Percentiles rank a stretch among this genome's conserved stretches.
phyloP scores from a whole-genome alignment of 2,329 filamentous ascomycete species.

The Geoglossum cookeanum region DNA sequence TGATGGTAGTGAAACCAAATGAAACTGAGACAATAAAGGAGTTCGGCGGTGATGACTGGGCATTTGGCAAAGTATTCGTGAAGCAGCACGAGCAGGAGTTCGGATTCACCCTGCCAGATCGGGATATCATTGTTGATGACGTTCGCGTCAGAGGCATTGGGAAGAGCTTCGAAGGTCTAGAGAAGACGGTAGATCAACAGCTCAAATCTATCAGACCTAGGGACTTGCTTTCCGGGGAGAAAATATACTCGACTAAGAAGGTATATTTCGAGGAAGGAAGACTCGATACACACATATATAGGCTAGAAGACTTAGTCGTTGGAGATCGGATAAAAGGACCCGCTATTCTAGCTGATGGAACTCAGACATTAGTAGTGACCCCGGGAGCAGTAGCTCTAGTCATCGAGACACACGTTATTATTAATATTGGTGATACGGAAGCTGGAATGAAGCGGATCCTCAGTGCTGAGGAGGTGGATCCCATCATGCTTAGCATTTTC shows the following conservation, averaged over 20 bases:
- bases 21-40: constrained; percentile 39
- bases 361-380: constrained; percentile 81
- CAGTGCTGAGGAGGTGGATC: constrained; percentile 42
- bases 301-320: constrained; percentile 51
- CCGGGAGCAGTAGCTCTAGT: constrained; percentile 59
- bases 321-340: constrained; percentile 61
- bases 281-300: constrained; percentile 62
- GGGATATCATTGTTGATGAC: constrained; percentile 81
- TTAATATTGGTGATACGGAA: constrained; percentile 51
- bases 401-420: constrained; percentile 72
- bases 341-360: constrained; percentile 70
- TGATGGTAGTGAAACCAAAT: constrained; percentile 69
- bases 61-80: constrained; percentile 68
- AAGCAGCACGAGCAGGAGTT: constrained; percentile 84
- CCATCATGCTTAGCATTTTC: constrained; percentile 61
- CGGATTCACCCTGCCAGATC: constrained; percentile 67
- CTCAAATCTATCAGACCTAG: constrained; percentile 47
- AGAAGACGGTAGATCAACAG: constrained; percentile 71
- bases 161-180: constrained; percentile 62
- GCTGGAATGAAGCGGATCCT: constrained; percentile 25
- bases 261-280: constrained; percentile 78
- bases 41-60: constrained; percentile 51
- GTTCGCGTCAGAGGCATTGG: constrained; percentile 76
- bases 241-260: constrained; percentile 43
- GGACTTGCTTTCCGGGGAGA: constrained; percentile 35